Percentiles rank a stretch among this genome's conserved stretches.
phyloP scores from a whole-genome alignment of 345 rosid genomes.

The Sapria himalayana region DNA sequence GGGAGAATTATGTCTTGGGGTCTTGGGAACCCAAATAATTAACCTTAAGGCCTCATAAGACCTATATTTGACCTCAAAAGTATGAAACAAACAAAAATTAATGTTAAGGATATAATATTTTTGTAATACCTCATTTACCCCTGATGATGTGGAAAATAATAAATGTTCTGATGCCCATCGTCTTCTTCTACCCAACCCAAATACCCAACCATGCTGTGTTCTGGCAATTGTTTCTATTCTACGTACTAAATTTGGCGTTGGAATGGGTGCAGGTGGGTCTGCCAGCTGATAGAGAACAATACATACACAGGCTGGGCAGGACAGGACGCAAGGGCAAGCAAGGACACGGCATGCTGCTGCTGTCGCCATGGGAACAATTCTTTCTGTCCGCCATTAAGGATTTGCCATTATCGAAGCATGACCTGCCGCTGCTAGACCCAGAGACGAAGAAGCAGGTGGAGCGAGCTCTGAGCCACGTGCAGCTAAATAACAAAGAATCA shows the following conservation, averaged over 20 bases:
- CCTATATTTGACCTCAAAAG: no score
- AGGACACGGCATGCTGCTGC: conserved; percentile 67
- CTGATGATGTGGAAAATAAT: no score
- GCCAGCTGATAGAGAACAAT: conserved; percentile 79
- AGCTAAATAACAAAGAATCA: conserved; percentile 61
- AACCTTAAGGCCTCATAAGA: no score
- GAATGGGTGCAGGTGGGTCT: conserved; percentile 79
- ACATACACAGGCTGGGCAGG: conserved; percentile 88
- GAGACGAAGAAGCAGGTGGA: conserved; percentile 70
- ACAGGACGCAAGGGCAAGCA: conserved; percentile 93
- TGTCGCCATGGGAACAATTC: conserved; percentile 90
- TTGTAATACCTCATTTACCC: no score
- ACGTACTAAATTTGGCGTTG: no score
- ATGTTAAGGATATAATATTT: no score
- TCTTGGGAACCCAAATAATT: no score
- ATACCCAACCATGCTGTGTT: not conserved
- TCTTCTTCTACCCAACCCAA: no score
- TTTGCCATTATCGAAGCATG: conserved; percentile 47
- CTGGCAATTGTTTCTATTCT: no score
- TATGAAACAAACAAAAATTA: no score
- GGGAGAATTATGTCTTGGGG: no score
- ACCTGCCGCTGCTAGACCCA: conserved; percentile 38
- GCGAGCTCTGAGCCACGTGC: conserved; percentile 45
- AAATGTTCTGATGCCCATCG: no score
- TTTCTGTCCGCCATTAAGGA: conserved; percentile 59